These are phyloP conservation scores for Erythrophleum ivorense DNA, from an alignment of 331 rosid genomes.

Conservation along the genomic window DNA sequence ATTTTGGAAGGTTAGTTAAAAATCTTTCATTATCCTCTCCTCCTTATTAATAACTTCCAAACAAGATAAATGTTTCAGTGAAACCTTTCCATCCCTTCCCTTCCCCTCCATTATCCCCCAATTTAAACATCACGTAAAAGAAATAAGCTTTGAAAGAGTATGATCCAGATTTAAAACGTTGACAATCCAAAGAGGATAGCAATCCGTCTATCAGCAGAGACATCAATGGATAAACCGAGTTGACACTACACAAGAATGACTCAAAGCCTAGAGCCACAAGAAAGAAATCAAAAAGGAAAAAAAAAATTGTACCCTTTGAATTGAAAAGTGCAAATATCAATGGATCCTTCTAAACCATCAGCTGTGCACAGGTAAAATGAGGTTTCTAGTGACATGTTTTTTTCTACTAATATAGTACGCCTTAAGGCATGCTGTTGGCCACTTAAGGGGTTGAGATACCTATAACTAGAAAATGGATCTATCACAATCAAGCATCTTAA, in stretches of 20 bases:
- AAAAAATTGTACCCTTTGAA: constrained; percentile 12
- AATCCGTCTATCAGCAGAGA: not conserved
- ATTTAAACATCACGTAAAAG: not conserved
- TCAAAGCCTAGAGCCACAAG: not conserved
- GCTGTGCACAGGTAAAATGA: not conserved
- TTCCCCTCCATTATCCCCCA: not conserved
- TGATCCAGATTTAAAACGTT: not conserved
- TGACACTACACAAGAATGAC: constrained; percentile 15
- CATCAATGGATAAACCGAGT: not conserved
- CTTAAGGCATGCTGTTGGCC: not conserved
- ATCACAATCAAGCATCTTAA: constrained; percentile 1
- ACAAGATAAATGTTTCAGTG: not conserved
- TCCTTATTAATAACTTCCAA: not conserved
- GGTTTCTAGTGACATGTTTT: not conserved
- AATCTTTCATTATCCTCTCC: not conserved
- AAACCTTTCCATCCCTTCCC: not conserved
- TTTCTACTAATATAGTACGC: not conserved
- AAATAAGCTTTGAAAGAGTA: not conserved
- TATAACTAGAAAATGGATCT: not conserved
- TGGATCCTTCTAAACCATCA: not conserved
- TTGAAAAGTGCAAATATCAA: not conserved
- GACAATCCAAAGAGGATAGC: not conserved
- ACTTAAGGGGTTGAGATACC: not conserved
- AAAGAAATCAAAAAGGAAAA: not conserved
- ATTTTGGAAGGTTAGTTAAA: not conserved